A percentile compares a stretch with the other conserved stretches of the same genome.
These are phyloP conservation scores for Moniliella sp. DNA, from an alignment of 1,284 basidiomycete species.

Conservation along the genomic window DNA sequence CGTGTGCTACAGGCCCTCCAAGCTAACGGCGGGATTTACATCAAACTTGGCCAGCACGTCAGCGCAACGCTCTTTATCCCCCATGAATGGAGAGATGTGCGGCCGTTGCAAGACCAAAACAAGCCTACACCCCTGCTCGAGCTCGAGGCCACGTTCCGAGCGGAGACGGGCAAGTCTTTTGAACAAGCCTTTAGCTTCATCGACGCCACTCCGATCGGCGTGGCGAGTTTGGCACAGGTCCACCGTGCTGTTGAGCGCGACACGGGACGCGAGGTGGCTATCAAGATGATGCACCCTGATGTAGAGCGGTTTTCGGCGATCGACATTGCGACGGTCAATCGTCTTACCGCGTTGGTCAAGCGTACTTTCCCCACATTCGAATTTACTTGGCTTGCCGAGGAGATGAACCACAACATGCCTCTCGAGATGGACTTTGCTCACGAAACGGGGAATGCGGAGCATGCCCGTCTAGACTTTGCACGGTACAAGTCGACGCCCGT, in stretches of 20 bases:
- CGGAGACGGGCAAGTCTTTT: constrained; percentile 27
- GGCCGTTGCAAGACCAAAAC: constrained; percentile 38
- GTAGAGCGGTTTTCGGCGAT: constrained; percentile 79
- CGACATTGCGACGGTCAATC: constrained; percentile 45
- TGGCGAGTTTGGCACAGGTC: constrained; percentile 79
- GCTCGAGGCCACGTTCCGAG: constrained; percentile 27
- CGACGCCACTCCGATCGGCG: constrained; percentile 70
- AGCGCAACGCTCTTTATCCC: constrained; percentile 50
- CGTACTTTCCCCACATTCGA: constrained; percentile 62
- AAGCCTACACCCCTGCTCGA: constrained; percentile 26
- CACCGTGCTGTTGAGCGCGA: constrained; percentile 58
- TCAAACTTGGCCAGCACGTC: constrained; percentile 51
- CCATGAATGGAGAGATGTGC: constrained; percentile 48
- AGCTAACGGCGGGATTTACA: constrained; percentile 71
- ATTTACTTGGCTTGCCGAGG: constrained; percentile 58
- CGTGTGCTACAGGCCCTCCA: constrained; percentile 23
- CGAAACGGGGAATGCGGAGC: constrained; percentile 64
- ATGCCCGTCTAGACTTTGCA: constrained; percentile 52
- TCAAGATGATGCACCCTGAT: constrained; percentile 91
- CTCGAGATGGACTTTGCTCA: constrained; percentile 82
- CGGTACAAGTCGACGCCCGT: constrained; percentile 40
- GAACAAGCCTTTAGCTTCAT: constrained; percentile 45
- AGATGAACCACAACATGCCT: constrained; percentile 47
- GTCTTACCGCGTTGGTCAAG: constrained; percentile 55
- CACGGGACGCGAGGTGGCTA: constrained; percentile 58